Percentiles rank a stretch among this genome's conserved stretches.
These are phyloP conservation scores for Mycena albidolilacea DNA, from an alignment of 768 basidiomycete genomes.

Conservation along the genomic window DNA sequence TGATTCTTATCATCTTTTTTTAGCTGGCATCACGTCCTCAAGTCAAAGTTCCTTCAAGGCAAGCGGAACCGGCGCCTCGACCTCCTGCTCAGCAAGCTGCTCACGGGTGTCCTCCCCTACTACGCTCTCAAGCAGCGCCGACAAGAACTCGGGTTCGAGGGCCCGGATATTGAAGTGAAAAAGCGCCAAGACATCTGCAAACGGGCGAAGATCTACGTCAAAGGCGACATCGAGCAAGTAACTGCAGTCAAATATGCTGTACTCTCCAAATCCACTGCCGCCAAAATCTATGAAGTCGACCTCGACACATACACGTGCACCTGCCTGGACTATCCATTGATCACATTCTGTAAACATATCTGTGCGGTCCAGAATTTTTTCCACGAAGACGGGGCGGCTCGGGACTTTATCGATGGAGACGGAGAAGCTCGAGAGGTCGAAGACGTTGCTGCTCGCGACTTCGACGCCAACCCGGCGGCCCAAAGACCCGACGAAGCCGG, in stretches of 20 bases:
- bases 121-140: conserved; percentile 36
- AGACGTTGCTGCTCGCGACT: too few relatives aligned
- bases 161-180: conserved; percentile 38
- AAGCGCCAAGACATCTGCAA: conserved; percentile 13
- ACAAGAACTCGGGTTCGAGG: conserved; percentile 44
- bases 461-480: too few relatives aligned
- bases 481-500: too few relatives aligned
- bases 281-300: conserved; percentile 26
- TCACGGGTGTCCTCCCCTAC: conserved; percentile 34
- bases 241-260: conserved; percentile 1
- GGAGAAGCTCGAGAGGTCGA: too few relatives aligned
- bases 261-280: background rate
- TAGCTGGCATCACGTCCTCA: conserved; percentile 47
- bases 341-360: conserved; percentile 43
- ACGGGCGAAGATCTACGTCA: background rate
- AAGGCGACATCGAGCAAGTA: background rate
- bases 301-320: conserved; percentile 32
- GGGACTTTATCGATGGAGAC: too few relatives aligned
- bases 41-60: conserved; percentile 43
- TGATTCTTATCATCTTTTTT: background rate
- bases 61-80: conserved; percentile 43
- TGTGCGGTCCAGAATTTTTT: conserved; percentile 35
- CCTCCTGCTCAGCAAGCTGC: conserved; percentile 42
- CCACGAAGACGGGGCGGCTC: background rate
- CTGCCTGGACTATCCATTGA: conserved; percentile 29